Conservation (phyloP, 164 flowering plant species). For the Tetracentron sinense region DNA sequence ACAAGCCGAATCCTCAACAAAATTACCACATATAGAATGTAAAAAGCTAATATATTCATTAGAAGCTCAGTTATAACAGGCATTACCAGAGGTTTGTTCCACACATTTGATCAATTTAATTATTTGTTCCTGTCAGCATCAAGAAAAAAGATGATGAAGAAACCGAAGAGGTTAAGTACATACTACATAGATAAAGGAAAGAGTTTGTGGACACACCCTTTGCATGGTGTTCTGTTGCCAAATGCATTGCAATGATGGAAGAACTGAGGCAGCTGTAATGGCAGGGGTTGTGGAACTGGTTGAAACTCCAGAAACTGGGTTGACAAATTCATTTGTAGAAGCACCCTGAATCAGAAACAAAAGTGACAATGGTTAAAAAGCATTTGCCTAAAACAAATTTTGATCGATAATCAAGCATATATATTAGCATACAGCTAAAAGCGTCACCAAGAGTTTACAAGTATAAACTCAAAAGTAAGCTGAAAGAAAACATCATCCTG, state of each 20-base stretch:
- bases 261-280: constrained; percentile 45
- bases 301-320: constrained; percentile 38
- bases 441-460: too few relatives aligned
- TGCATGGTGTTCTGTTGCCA: constrained; percentile 55
- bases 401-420: too few relatives aligned
- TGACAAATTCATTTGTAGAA: constrained; percentile 27
- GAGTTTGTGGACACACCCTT: constrained; percentile 31
- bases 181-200: constrained; percentile 3
- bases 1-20: not conserved
- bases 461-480: too few relatives aligned
- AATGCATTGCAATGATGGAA: constrained; percentile 64
- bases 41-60: not conserved
- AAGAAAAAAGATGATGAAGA: constrained; percentile 5
- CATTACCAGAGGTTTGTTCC: constrained; percentile 48
- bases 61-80: not conserved
- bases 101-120: constrained; percentile 38
- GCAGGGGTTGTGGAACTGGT: constrained; percentile 20
- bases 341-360: constrained; percentile 41
- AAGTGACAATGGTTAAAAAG: constrained; percentile 28
- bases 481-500: too few relatives aligned
- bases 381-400: constrained; percentile 37
- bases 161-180: not conserved
- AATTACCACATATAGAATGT: not conserved
- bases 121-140: constrained; percentile 51
- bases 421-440: too few relatives aligned